Evolutionary conservation across 1,284 basidiomycete species (phyloP).

Genomic region (Heliocybe sulcata): DNA sequence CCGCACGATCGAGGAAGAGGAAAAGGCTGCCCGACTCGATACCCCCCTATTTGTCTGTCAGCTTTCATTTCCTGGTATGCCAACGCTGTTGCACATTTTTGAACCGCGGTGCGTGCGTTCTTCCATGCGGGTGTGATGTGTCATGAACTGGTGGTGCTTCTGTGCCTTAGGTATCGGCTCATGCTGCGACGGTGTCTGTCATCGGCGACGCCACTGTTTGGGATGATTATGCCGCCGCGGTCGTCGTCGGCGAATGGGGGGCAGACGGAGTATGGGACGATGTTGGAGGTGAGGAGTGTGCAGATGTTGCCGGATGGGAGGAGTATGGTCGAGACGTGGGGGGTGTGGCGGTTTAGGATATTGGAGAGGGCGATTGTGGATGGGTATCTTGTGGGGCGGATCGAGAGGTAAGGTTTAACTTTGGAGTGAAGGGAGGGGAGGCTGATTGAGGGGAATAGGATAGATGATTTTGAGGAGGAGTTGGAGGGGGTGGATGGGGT

Average conservation of each 20-base stretch:
- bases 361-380: slow-evolving; percentile 78
- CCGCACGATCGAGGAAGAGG: slow-evolving; percentile 61
- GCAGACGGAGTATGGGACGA: slow-evolving; percentile 76
- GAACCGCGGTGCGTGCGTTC: slow-evolving; percentile 58
- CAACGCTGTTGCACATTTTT: slow-evolving; percentile 86
- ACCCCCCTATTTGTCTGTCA: slow-evolving; percentile 91
- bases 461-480: slow-evolving; percentile 48
- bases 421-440: neutral
- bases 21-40: slow-evolving; percentile 70
- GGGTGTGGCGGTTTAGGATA: slow-evolving; percentile 79
- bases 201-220: slow-evolving; percentile 69
- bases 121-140: neutral
- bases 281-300: slow-evolving; percentile 84
- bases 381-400: slow-evolving; percentile 83
- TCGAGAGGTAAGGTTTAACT: slow-evolving; percentile 46
- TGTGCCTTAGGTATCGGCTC: slow-evolving; percentile 56
- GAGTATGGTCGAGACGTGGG: slow-evolving; percentile 84
- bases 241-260: slow-evolving; percentile 28
- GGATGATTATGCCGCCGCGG: slow-evolving; percentile 78
- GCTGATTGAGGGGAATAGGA: slow-evolving; percentile 19
- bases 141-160: neutral
- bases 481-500: slow-evolving; percentile 25
- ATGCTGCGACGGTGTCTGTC: slow-evolving; percentile 92
- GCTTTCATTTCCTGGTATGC: slow-evolving; percentile 86
- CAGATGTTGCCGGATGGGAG: slow-evolving; percentile 87